Conservation (phyloP, 306 rosid species). For the Vachellia pachyceras region DNA sequence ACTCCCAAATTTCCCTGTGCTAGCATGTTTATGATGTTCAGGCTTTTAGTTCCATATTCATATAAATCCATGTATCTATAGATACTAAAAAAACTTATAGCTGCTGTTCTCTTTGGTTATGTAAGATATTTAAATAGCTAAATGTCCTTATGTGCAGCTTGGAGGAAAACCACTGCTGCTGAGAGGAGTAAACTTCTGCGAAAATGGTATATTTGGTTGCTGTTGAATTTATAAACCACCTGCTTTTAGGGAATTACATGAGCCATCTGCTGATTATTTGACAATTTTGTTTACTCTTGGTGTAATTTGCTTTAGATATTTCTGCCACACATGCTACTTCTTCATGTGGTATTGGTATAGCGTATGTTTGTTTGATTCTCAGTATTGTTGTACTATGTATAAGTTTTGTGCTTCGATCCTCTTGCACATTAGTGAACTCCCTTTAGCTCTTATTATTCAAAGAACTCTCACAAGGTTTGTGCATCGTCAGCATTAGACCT, state of each 20-base stretch:
- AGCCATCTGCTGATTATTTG: conserved; percentile 14
- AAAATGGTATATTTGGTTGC: conserved; percentile 68
- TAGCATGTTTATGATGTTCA: conserved; percentile 28
- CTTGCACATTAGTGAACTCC: neutral
- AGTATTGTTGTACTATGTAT: neutral
- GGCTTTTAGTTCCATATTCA: conserved; percentile 25
- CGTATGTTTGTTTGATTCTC: neutral
- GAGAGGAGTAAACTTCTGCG: conserved; percentile 85
- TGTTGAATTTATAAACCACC: conserved; percentile 31
- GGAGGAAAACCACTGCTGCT: conserved; percentile 90
- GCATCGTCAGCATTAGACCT: neutral
- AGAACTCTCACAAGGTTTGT: too few relatives aligned
- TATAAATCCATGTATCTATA: neutral
- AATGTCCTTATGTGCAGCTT: conserved; percentile 59
- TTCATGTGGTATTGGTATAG: neutral
- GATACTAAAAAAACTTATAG: conserved; percentile 3
- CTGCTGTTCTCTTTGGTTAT: conserved; percentile 29
- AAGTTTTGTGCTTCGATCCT: neutral
- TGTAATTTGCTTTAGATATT: conserved; percentile 14
- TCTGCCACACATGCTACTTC: neutral
- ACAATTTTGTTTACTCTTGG: conserved; percentile 5
- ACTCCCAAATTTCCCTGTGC: conserved; percentile 12
- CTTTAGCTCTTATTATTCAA: neutral
- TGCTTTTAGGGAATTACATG: conserved; percentile 26
- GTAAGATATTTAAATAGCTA: conserved; percentile 14